Evolutionary conservation across 148 eudicot genomes (phyloP), one percentile per base, ranked within the genome.

Genomic region (Amaranthus palmeri): DNA sequence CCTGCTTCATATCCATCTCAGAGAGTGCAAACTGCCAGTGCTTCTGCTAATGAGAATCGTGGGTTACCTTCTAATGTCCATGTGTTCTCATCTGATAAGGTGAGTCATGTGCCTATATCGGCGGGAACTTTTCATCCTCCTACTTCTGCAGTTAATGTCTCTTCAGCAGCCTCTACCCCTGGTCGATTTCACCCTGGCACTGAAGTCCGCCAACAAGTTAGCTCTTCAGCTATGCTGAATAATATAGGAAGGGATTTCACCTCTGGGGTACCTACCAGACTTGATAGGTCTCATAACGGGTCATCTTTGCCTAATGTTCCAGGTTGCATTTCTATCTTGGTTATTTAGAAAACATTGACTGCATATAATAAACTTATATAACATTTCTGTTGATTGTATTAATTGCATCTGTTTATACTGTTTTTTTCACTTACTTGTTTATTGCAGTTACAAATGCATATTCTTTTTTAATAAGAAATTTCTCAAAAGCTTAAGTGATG

Each of bases 281-380:
- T 52, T 82, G 91, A 86, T 42, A 83, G 83, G 66, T 74, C 81
- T n/a, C 85, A 84, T 69, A 10, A 83, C 81, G 89, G 89, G 54
- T 75, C 81, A 71, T 73, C 87, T 41, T 78, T 77, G 40, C 80
- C 85, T 8, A 92, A 86, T 56, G 73, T 76, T 79, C 91, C 88
- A 90, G 90, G 96, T 90, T 49, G 62, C 51, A 13, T 65, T 15
- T 80, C 52, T 57, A 36, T 65, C 6, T 8, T 6, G 3, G 17
- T 59, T 45, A 5, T n/a, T 49, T 18, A 7, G 49, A 18, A 17
- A 5, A 43, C 8, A 62, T 47, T 52, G 2, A n/a, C 18, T 5
- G 13, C 41, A 8, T 10, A 70, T 36, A 25, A 25, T 25, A 10
- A 40, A 59, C n/a, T 18, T 12, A 9, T 36, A 36, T 61, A 5